These are phyloP conservation scores for Gonapodya prolifera DNA, from an alignment of 192 early-diverging fungal species.

Conservation along the genomic window DNA sequence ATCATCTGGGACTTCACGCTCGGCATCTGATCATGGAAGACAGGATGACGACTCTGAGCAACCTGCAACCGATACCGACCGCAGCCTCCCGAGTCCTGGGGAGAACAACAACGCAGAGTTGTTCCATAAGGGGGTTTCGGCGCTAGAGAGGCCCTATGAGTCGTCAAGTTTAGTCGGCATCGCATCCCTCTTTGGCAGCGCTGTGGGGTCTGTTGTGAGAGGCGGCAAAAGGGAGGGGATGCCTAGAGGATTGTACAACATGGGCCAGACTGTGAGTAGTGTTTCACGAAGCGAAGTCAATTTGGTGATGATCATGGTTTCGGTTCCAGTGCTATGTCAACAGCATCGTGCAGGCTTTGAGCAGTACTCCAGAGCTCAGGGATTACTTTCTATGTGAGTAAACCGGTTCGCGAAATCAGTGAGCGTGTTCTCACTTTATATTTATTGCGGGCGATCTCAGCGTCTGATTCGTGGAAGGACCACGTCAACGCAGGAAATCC, in stretches of 20 bases:
- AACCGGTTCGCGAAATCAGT: neutral
- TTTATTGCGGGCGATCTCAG: neutral
- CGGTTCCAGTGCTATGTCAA: neutral
- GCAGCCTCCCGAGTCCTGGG: neutral
- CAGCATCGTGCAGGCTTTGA: constrained; percentile 1
- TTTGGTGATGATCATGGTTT: neutral
- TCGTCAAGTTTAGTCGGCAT: neutral
- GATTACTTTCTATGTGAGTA: neutral
- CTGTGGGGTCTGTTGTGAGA: neutral
- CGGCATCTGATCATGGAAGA: neutral
- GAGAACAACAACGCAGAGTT: neutral
- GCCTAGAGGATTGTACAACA: neutral
- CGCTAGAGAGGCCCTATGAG: neutral
- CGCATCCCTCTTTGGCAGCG: neutral
- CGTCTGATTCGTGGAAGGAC: neutral
- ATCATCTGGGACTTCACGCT: neutral
- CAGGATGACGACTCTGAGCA: neutral
- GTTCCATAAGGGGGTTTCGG: neutral
- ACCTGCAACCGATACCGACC: neutral
- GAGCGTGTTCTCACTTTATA: neutral
- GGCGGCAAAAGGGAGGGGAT: neutral
- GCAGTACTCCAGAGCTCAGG: neutral
- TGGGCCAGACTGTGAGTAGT: neutral
- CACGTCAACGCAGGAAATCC: neutral
- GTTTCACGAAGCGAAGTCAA: neutral